These are phyloP conservation scores for Castanea mollissima DNA, from an alignment of 306 rosid genomes.

Conservation along the genomic window DNA sequence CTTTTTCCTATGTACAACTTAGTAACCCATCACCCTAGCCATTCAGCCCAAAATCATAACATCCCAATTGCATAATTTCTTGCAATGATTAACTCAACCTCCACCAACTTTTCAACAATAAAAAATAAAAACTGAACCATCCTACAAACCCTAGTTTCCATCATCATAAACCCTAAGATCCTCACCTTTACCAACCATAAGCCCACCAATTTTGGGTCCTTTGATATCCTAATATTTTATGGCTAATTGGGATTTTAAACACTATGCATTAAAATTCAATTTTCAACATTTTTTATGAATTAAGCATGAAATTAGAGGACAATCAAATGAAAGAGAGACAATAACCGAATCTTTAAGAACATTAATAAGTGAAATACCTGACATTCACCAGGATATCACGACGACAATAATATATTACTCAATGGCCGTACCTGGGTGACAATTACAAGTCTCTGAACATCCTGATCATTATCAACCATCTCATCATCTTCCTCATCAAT, in stretches of 20 bases:
- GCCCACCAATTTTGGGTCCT: not conserved
- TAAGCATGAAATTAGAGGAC: not conserved
- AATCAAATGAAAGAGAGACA: not conserved
- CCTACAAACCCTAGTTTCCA: not conserved
- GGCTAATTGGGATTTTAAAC: not conserved
- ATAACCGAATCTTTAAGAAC: slow-evolving; percentile 4
- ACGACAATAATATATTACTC: not conserved
- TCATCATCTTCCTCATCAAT: slow-evolving; percentile 85
- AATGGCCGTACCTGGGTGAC: slow-evolving; percentile 80
- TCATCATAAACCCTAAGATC: not conserved
- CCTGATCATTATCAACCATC: slow-evolving; percentile 71
- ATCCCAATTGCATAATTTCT: too few species aligned
- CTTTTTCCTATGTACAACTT: too few species aligned
- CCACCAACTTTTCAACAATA: too few species aligned
- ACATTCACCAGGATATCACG: not conserved
- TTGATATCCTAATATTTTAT: not conserved
- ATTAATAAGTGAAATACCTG: not conserved
- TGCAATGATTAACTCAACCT: too few species aligned
- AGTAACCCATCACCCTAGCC: too few species aligned
- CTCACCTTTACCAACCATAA: not conserved
- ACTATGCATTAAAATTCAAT: not conserved
- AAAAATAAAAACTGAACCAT: not conserved
- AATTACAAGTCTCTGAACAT: slow-evolving; percentile 84
- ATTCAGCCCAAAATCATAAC: too few species aligned
- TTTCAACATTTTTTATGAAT: not conserved